Evolutionary conservation across 2,329 filamentous ascomycete genomes (phyloP).

Genomic region (Fusarium sp.): DNA sequence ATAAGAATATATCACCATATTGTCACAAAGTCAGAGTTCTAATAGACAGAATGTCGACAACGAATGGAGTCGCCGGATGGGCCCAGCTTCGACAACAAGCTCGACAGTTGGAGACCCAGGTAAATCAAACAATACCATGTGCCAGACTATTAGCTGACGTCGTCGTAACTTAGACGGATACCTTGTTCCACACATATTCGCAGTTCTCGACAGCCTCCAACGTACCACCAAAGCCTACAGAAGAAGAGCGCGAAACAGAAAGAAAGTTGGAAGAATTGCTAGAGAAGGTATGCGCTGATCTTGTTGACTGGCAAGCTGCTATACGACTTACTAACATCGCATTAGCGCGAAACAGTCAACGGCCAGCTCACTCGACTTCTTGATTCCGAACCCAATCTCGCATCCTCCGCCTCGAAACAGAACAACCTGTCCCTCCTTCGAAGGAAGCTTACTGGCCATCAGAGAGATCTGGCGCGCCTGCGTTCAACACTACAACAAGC

Average conservation of each 20-base stretch:
- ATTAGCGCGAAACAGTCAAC: conserved; percentile 82
- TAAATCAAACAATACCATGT: conserved; percentile 52
- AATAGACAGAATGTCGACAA: conserved; percentile 58
- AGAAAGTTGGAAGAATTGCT: conserved; percentile 84
- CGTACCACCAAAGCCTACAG: conserved; percentile 82
- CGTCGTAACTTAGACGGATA: conserved; percentile 73
- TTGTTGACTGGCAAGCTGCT: background rate
- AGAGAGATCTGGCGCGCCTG: conserved; percentile 80
- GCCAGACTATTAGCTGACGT: conserved; percentile 33
- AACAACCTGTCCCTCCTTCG: conserved; percentile 93
- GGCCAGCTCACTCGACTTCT: conserved; percentile 86
- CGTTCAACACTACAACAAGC: conserved; percentile 77
- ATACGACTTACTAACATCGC: conserved; percentile 17
- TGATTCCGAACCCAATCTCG: conserved; percentile 88
- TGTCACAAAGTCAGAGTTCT: background rate
- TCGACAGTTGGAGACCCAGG: conserved; percentile 88
- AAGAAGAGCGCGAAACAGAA: conserved; percentile 85
- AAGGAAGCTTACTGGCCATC: conserved; percentile 88
- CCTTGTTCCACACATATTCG: conserved; percentile 84
- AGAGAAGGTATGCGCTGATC: conserved; percentile 68
- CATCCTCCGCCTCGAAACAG: conserved; percentile 93
- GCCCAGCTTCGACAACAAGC: conserved; percentile 94
- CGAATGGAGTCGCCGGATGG: conserved; percentile 75
- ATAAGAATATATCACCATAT: conserved; percentile 24
- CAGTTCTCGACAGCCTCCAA: conserved; percentile 85